phyloP scores from a whole-genome alignment of 257 asterid genomes.

The Salvia rosmarinus region DNA sequence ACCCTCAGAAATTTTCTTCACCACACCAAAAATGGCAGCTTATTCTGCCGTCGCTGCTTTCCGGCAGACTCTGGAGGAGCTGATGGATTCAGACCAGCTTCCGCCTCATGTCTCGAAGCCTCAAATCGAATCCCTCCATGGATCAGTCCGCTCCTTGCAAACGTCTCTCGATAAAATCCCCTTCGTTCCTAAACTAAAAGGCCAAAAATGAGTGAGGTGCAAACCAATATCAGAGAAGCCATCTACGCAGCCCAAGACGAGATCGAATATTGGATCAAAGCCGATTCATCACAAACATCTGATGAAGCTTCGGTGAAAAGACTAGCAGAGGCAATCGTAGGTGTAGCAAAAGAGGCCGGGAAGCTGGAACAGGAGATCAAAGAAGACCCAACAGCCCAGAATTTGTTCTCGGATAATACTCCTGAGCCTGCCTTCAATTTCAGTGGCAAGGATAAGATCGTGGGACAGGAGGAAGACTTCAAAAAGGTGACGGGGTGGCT shows the following conservation, averaged over 20 bases:
- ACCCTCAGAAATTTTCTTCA: too few relatives aligned
- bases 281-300: not conserved
- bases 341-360: not conserved
- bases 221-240: constrained; percentile 7
- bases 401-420: not conserved
- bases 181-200: constrained; percentile 3
- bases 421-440: not conserved
- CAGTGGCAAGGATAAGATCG: not conserved
- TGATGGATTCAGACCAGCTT: not conserved
- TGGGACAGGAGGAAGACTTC: constrained; percentile 20
- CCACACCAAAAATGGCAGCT: constrained; percentile 2
- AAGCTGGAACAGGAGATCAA: not conserved
- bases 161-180: not conserved
- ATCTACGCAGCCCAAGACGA: constrained; percentile 21
- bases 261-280: not conserved
- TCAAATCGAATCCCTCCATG: not conserved
- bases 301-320: not conserved
- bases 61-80: constrained; percentile 14
- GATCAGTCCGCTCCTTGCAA: not conserved
- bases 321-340: not conserved
- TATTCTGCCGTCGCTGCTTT: constrained; percentile 9
- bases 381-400: not conserved
- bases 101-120: not conserved
- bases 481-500: not conserved
- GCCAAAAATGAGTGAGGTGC: not conserved